Evolutionary conservation across 768 basidiomycete genomes (phyloP), one percentile per base, ranked within the genome.

Genomic region (Trametes cinnabarina): DNA sequence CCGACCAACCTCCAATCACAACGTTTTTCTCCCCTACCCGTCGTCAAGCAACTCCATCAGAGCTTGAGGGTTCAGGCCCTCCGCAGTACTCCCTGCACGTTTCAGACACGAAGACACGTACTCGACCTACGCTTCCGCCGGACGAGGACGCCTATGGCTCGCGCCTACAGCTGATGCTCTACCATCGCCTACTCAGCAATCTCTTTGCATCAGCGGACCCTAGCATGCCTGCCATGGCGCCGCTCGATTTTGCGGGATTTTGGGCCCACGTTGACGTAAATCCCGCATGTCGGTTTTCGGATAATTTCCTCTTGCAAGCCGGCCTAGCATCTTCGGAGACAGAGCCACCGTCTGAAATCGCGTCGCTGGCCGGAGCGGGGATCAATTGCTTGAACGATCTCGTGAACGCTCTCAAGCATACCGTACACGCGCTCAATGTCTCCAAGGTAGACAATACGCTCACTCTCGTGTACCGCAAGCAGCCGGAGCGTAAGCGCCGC

Each of bases 151-250:
- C 83, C 0, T 67, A 80, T 14, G 68, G 83, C 1, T 77, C 89
- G 0, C 81, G 82, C 7, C 71, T 91, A 34, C 91, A 93, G 67
- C 77, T 92, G 4, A 90, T 90, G 87, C 71, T 91, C 35, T 93
- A 93, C 66, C 79, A 82, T 63, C 82, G 82, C 17, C 80, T 93
- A 50, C 76, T 93, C 35, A 74, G 76, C 20, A 71, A 72, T 3
- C 71, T 90, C 12, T 67, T 86, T 19, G 53, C 65, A 1, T 70
- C 79, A 3, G 67, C 68, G 2, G 67, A 32, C 3, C 55, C 51
- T 2, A n/a, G 15, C 19, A n/a, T 35, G 1, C 35, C 51, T 20
- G 28, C 43, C 0, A 15, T 43, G 7, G 44, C 52, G 1, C 49
- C 64, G 0, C 81, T 84, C 57, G 77, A 86, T 63, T 89, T 86